Conservation (phyloP, 2,329 filamentous ascomycete species). For the Penicillium sp. region DNA sequence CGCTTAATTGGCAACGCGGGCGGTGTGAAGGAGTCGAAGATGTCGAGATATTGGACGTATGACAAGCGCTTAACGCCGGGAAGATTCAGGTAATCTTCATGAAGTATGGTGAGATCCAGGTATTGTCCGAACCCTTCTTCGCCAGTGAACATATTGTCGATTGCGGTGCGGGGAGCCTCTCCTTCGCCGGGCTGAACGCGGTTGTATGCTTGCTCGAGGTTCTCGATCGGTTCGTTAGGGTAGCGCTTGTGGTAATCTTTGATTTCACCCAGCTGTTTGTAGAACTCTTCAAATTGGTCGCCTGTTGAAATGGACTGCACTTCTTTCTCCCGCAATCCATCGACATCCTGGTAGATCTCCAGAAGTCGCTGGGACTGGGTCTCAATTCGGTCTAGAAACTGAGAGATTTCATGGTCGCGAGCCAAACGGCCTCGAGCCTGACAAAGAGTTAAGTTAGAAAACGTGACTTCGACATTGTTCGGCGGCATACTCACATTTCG, state of each 20-base stretch:
- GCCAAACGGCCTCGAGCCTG: conserved; percentile 82
- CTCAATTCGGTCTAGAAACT: conserved; percentile 79
- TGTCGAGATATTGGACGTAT: conserved; percentile 86
- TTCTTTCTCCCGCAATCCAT: conserved; percentile 64
- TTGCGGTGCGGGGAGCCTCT: conserved; percentile 55
- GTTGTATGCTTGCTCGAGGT: conserved; percentile 86
- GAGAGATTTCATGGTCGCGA: conserved; percentile 81
- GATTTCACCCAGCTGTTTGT: conserved; percentile 70
- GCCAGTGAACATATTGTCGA: conserved; percentile 88
- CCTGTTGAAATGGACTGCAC: conserved; percentile 74
- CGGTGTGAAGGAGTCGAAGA: conserved; percentile 76
- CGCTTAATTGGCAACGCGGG: conserved; percentile 67
- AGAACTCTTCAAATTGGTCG: conserved; percentile 84
- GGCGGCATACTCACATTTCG: conserved; percentile 57
- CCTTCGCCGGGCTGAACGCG: conserved; percentile 57
- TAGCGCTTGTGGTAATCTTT: conserved; percentile 84
- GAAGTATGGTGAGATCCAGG: conserved; percentile 73
- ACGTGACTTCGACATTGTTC: background rate
- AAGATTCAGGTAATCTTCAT: conserved; percentile 85
- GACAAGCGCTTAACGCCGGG: conserved; percentile 73
- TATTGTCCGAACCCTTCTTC: conserved; percentile 90
- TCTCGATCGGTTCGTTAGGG: conserved; percentile 89
- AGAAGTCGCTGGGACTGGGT: conserved; percentile 72
- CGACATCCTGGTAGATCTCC: conserved; percentile 72
- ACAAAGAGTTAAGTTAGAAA: conserved; percentile 16